Evolutionary conservation across 805 yeast genomes (phyloP).

Genomic region (Wickerhamomyces hampshirensis): DNA sequence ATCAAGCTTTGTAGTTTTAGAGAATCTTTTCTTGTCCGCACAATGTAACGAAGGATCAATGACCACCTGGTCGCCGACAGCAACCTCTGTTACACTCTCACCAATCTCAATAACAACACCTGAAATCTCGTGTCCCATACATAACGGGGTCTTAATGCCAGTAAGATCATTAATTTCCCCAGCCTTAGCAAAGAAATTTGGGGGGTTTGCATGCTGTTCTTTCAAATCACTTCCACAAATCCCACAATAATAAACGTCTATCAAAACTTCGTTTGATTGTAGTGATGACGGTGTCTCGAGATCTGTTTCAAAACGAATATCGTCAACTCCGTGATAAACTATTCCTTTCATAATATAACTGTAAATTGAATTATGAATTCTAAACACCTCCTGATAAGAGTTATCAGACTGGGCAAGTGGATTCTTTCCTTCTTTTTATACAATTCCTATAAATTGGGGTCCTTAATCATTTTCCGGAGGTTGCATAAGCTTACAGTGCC

Average conservation of each 20-base stretch:
- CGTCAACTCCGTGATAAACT: constrained; percentile 41
- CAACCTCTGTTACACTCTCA: constrained; percentile 34
- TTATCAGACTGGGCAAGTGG: too few species aligned
- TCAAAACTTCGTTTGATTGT: constrained; percentile 35
- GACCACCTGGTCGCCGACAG: constrained; percentile 55
- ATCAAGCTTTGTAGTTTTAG: constrained; percentile 25
- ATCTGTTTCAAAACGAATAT: constrained; percentile 36
- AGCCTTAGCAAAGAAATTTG: constrained; percentile 48
- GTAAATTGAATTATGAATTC: too few species aligned
- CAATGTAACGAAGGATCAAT: constrained; percentile 62
- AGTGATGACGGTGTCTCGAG: constrained; percentile 32
- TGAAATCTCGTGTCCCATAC: constrained; percentile 52
- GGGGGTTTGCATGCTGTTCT: constrained; percentile 50
- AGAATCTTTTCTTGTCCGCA: constrained; percentile 39
- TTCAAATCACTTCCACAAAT: constrained; percentile 63
- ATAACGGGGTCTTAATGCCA: constrained; percentile 37
- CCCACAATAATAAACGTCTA: constrained; percentile 50
- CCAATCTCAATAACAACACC: constrained; percentile 45
- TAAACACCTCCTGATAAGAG: too few species aligned
- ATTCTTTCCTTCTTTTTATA: not conserved
- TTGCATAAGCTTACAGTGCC: too few species aligned
- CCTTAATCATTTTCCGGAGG: too few species aligned
- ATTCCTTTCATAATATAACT: constrained; percentile 40
- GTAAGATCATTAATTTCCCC: constrained; percentile 35
- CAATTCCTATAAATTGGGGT: not conserved